Evolutionary conservation across 768 basidiomycete species (phyloP), one percentile per base, ranked within the genome.

Genomic region (Crepidotus variabilis): DNA sequence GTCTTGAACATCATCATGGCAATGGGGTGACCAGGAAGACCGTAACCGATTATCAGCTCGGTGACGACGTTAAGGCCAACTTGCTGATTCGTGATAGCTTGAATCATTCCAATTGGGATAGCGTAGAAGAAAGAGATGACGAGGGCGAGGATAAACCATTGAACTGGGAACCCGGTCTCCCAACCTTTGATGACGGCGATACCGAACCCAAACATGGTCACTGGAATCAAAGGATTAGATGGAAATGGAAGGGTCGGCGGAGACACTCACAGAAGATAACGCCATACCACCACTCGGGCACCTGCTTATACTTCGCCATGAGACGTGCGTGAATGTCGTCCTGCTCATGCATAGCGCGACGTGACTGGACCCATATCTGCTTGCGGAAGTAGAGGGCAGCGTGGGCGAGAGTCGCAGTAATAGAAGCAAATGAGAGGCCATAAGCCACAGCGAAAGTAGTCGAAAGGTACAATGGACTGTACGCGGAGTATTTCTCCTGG

Each of bases 241-340:
- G 23, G 43, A 39, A 5, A 16, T 39, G 55, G 18, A 24, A 33
- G 16, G 13, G 13, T 14, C 18, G 18, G 5, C 59, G 60, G 20
- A 67, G 66, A 24, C 36, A 72, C 75, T 59, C 72, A 79, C 69
- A 69, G 70, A 92, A 90, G 51, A 93, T 78, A 49, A 49, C 50
- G 0, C 74, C 36, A 65, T 92, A 96, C 88, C 88, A 90, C 88
- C 88, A 91, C 67, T 88, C 84, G 1, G 90, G 91, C 1, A 93
- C 91, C 64, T 94, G 91, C 1, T 87, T 90, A 67, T 97, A 97
- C 55, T 85, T 83, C 57, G 84, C 76, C 94, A 97, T 96, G 51
- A 96, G 75, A 71, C 93, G 94, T 57, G 88, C 83, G 65, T 97
- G 94, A 58, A 96, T 91, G 68, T 97, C 94, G 64, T 94, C 92